These are phyloP conservation scores for Heterobasidion annosum DNA, from an alignment of 1,284 basidiomycete species.

Conservation along the genomic window DNA sequence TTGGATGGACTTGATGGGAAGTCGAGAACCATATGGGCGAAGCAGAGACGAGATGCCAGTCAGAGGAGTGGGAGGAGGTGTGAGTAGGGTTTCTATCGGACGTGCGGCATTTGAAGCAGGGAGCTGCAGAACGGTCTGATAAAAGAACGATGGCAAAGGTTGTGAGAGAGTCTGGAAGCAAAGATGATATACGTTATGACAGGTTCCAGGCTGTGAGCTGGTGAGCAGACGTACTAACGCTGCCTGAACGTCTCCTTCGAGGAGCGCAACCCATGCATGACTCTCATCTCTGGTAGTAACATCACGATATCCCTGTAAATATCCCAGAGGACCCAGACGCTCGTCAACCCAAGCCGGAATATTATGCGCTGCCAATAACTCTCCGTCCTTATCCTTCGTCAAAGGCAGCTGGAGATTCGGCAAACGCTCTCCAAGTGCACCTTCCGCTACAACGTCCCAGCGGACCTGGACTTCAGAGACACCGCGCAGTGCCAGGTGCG, in stretches of 20 bases:
- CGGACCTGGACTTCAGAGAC: conserved; percentile 42
- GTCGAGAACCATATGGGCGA: conserved; percentile 47
- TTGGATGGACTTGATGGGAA: conserved; percentile 39
- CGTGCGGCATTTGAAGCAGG: conserved; percentile 20
- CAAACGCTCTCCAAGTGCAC: conserved; percentile 54
- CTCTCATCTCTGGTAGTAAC: conserved; percentile 57
- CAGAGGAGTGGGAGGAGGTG: conserved; percentile 58
- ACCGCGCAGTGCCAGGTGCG: conserved; percentile 66
- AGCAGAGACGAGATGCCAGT: conserved; percentile 56
- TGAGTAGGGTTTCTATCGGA: conserved; percentile 33
- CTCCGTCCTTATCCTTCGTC: conserved; percentile 25
- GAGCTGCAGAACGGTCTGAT: conserved; percentile 24
- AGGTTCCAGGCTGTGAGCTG: neutral
- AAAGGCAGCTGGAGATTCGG: conserved; percentile 51
- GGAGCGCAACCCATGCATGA: conserved; percentile 66
- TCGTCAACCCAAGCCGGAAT: conserved; percentile 68
- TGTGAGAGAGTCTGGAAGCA: conserved; percentile 35
- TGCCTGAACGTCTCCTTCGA: conserved; percentile 68
- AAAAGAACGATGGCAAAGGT: conserved; percentile 27
- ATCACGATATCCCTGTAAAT: conserved; percentile 59
- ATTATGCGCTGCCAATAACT: conserved; percentile 50
- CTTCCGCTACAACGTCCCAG: conserved; percentile 58
- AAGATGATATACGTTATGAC: neutral
- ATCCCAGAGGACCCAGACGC: conserved; percentile 30
- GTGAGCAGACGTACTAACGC: conserved; percentile 43